These are phyloP conservation scores for Prototheca wickerhamii DNA, from an alignment of 163 green algal genomes.

Conservation along the genomic window DNA sequence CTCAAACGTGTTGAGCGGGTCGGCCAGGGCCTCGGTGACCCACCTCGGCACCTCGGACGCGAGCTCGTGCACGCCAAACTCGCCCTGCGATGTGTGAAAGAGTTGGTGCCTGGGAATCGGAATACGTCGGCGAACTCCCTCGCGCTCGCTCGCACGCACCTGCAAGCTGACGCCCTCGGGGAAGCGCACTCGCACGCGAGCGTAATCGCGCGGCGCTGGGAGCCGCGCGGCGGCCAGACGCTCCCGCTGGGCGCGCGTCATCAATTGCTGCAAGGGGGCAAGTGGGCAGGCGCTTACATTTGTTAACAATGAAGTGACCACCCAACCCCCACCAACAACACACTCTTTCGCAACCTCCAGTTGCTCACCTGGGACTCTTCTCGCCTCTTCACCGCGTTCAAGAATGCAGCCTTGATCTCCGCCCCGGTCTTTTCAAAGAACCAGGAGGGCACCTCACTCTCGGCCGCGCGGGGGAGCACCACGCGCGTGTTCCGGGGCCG, in stretches of 20 bases:
- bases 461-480: slow-evolving; percentile 25
- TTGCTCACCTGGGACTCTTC: slow-evolving; percentile 18
- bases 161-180: slow-evolving; percentile 59
- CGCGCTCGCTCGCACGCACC: slow-evolving; percentile 7
- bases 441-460: slow-evolving; percentile 53
- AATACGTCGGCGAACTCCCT: neutral
- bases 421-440: slow-evolving; percentile 57
- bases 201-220: neutral
- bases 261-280: too few species aligned
- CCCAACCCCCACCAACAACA: neutral
- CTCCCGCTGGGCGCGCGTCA: slow-evolving; percentile 44
- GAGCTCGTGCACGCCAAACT: slow-evolving; percentile 45
- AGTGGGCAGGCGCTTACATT: too few species aligned
- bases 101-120: neutral
- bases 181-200: slow-evolving; percentile 45
- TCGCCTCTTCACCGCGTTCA: slow-evolving; percentile 18
- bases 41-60: slow-evolving; percentile 47
- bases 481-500: slow-evolving; percentile 15
- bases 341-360: neutral
- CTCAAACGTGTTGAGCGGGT: slow-evolving; percentile 45
- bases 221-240: slow-evolving; percentile 1
- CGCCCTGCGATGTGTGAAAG: slow-evolving; percentile 26
- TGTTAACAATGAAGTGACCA: too few species aligned
- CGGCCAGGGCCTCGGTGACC: slow-evolving; percentile 42
- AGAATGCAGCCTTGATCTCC: slow-evolving; percentile 34